Evolutionary conservation across 345 rosid genomes (phyloP).

Genomic region (Syzygium jambos): DNA sequence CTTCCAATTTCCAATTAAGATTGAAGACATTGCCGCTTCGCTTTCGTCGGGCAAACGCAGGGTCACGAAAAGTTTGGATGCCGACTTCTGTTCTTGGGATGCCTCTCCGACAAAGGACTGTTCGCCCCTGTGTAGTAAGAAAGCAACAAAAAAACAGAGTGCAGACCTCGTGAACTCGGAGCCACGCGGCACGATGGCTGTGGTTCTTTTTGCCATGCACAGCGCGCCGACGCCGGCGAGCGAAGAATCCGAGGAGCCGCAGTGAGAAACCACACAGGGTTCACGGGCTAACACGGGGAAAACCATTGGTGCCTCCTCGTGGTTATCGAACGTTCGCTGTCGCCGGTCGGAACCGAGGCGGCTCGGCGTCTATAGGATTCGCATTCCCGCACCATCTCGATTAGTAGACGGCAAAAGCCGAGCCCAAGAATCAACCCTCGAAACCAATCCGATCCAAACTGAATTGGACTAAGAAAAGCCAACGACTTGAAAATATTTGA

Average conservation of each 20-base stretch:
- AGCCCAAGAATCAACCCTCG: background rate
- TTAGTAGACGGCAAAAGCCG: background rate
- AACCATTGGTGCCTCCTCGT: background rate
- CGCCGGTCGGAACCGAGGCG: background rate
- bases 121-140: background rate
- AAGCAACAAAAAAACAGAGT: background rate
- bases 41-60: background rate
- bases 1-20: background rate
- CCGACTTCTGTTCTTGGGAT: background rate
- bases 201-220: background rate
- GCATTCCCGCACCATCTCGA: background rate
- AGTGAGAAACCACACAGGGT: background rate
- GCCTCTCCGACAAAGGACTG: background rate
- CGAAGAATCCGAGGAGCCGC: background rate
- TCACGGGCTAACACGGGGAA: background rate
- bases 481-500: background rate
- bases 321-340: background rate
- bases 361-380: background rate
- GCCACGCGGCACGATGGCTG: background rate
- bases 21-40: background rate
- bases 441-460: accelerated
- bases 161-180: background rate
- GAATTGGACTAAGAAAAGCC: background rate
- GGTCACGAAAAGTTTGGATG: background rate
- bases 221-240: background rate